Conservation (phyloP, 129 eudicot genomes). For the Rutidosis leptorrhynchoides region DNA sequence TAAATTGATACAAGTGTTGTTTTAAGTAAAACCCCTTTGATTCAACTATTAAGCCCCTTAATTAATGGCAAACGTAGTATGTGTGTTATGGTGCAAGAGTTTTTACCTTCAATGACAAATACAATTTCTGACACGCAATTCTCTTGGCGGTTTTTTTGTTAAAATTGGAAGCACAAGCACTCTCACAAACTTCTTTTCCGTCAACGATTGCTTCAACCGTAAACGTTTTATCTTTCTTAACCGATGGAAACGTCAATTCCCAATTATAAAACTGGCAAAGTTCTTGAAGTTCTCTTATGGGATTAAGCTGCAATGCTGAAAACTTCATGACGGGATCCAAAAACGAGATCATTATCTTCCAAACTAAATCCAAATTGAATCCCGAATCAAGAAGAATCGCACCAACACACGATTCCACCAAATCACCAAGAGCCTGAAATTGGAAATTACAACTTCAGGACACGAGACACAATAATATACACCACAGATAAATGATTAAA, state of each 20-base stretch:
- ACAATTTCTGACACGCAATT: slow-evolving; percentile 48
- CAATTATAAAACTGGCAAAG: slow-evolving; percentile 64
- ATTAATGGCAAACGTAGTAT: too few species aligned
- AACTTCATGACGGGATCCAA: slow-evolving; percentile 63
- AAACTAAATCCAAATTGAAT: slow-evolving; percentile 62
- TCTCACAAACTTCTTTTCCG: slow-evolving; percentile 27
- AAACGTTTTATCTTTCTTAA: slow-evolving; percentile 45
- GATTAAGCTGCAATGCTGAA: slow-evolving; percentile 61
- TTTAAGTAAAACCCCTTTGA: too few species aligned
- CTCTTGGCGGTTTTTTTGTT: slow-evolving; percentile 62
- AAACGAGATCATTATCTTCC: slow-evolving; percentile 70
- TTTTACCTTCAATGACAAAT: slow-evolving; percentile 55
- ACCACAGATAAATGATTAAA: not conserved
- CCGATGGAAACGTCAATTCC: slow-evolving; percentile 43
- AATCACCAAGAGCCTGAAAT: slow-evolving; percentile 88
- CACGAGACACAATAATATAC: not conserved
- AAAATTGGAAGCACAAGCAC: slow-evolving; percentile 48
- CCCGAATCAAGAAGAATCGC: slow-evolving; percentile 89
- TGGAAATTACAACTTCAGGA: not conserved
- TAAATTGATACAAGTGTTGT: too few species aligned
- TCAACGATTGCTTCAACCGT: slow-evolving; percentile 46
- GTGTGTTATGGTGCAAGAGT: not conserved
- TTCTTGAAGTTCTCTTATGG: slow-evolving; percentile 75
- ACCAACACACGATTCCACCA: slow-evolving; percentile 92
- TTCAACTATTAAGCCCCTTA: too few species aligned